Evolutionary conservation across 192 early-diverging fungal species (phyloP).

Genomic region (Glomus cerebriforme): DNA sequence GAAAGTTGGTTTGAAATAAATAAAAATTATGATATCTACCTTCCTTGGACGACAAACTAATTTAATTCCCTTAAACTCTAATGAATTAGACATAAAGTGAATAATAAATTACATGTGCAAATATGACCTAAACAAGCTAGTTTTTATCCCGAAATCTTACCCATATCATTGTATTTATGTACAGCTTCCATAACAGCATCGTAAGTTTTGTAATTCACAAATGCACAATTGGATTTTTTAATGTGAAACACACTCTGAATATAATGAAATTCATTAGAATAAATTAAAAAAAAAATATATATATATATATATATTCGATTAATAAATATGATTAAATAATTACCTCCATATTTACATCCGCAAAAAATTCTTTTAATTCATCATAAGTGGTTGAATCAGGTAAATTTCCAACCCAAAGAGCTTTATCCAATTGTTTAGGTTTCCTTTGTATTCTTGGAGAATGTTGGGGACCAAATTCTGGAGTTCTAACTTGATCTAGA

Average conservation of each 20-base stretch:
- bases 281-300: constrained; percentile 1
- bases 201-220: constrained; percentile 52
- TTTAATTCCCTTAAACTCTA: constrained; percentile 47
- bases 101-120: background rate
- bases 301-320: no score
- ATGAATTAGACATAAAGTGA: background rate
- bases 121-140: background rate
- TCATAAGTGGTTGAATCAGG: constrained; percentile 45
- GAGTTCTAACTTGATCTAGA: constrained; percentile 26
- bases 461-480: constrained; percentile 26
- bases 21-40: constrained; percentile 11
- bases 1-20: background rate
- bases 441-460: constrained; percentile 39
- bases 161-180: constrained; percentile 44
- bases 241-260: constrained; percentile 49
- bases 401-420: constrained; percentile 55
- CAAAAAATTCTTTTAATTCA: constrained; percentile 50
- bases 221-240: constrained; percentile 51
- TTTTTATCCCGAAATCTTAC: background rate
- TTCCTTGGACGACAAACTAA: constrained; percentile 51
- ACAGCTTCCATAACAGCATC: constrained; percentile 50
- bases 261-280: background rate
- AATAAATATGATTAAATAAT: constrained; percentile 1
- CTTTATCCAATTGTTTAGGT: constrained; percentile 53
- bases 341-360: constrained; percentile 46